Base-by-base conservation (phyloP, 106 monocot genomes). In the Alisma plantagoaquatica region DNA sequence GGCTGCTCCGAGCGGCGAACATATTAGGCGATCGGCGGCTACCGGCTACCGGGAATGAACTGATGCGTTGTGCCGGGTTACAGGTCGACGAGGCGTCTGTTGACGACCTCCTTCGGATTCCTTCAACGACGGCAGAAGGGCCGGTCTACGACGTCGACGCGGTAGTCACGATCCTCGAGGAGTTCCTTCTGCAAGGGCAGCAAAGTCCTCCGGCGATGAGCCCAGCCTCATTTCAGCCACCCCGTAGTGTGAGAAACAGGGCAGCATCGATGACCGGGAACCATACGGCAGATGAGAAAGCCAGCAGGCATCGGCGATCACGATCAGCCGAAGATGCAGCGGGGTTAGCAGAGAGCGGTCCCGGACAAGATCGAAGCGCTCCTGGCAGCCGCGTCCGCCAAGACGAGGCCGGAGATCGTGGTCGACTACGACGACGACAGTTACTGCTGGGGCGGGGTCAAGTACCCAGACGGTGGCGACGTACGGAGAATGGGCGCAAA, bases 41-140 rank as follows among this genome's bases (percentile, higher is more conserved):
- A n/a, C n/a, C 31, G 0, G 57, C 78, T 11, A 60, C 69, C 4
- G 86, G 75, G 64, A 48, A 55, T 59, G 82, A 92, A 2, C 29
- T 86, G 53, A 73, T 61, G 0, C 63, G 78, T 35, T 67, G 73
- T 46, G 63, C 54, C 0, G 86, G 76, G 26, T 24, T 66, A 24
- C 86, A 92, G 49, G 28, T 92, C 26, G 92, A 92, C 26, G 76
- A 82, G 15, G 86, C 92, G 5, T 60, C 42, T 2, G 61, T 82
- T 1, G 32, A 4, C 2, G 92, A 86, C 52, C 71, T 92, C 25
- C 21, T 92, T 32, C 76, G 84, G 9, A 75, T 81, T 11, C 62
- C 69, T 47, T 3, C 51, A 2, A 57, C 70, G 1, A 32, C 57
- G 22, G 58, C 26, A 3, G 30, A 41, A 29, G 72, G 72, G 27